Conservation (phyloP, 441 rosid species). For the Arabidopsis lyrata region DNA sequence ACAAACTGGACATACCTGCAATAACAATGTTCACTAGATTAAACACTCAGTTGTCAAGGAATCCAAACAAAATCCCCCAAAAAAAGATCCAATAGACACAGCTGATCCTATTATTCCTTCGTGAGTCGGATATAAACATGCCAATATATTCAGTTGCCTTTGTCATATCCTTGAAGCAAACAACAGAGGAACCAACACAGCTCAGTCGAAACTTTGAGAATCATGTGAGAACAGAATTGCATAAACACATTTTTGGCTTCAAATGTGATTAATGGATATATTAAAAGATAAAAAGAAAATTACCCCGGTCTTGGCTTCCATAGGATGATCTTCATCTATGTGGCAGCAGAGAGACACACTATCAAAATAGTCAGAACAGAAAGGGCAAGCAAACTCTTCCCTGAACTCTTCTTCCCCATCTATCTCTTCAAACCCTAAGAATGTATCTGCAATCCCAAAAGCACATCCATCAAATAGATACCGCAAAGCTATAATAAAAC, state of each 20-base stretch:
- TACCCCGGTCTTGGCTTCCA: conserved; percentile 94
- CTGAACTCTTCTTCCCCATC: conserved; percentile 90
- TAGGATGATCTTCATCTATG: conserved; percentile 93
- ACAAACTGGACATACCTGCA: conserved; percentile 95
- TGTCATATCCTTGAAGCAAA: background rate
- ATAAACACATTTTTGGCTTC: background rate
- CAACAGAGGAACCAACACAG: conserved; percentile 7
- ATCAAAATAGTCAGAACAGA: conserved; percentile 89
- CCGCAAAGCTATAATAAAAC: background rate
- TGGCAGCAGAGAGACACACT: conserved; percentile 93
- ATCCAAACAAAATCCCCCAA: background rate
- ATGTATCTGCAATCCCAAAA: conserved; percentile 70
- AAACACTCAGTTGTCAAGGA: conserved; percentile 33
- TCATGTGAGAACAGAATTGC: conserved; percentile 2
- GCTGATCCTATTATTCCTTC: background rate
- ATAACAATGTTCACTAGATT: conserved; percentile 33
- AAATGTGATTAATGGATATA: background rate
- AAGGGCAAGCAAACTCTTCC: conserved; percentile 97
- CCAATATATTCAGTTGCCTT: background rate
- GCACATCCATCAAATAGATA: conserved; percentile 11
- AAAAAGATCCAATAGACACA: background rate
- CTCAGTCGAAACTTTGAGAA: conserved; percentile 10
- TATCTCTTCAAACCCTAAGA: conserved; percentile 82
- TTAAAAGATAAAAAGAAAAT: background rate
- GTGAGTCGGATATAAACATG: background rate